phyloP scores from a whole-genome alignment of 768 basidiomycete genomes.

The Tubosaeta sp. region DNA sequence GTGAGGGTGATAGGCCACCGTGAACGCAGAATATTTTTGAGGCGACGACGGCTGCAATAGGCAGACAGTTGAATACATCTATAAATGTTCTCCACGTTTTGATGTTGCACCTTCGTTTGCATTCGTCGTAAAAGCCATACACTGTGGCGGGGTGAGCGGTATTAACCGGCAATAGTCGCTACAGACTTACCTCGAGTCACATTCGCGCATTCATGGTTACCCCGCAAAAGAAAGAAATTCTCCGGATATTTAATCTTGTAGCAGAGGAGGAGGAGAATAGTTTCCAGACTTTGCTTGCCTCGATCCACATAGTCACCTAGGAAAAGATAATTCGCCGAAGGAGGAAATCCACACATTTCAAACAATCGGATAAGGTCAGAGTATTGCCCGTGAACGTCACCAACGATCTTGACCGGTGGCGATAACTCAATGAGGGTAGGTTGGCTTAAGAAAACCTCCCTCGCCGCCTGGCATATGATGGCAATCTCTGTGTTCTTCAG shows the following conservation, averaged over 20 bases:
- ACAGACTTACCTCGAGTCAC: constrained; percentile 84
- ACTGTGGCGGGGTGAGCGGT: constrained; percentile 46
- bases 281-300: constrained; percentile 97
- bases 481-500: constrained; percentile 96
- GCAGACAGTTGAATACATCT: constrained; percentile 98
- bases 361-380: constrained; percentile 97
- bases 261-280: constrained; percentile 92
- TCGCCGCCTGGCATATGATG: constrained; percentile 89
- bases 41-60: constrained; percentile 97
- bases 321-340: constrained; percentile 95
- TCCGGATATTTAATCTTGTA: constrained; percentile 99
- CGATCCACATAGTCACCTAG: constrained; percentile 99
- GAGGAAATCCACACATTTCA: constrained; percentile 99
- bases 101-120: constrained; percentile 98
- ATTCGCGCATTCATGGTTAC: constrained; percentile 99
- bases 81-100: constrained; percentile 99
- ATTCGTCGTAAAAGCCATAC: constrained; percentile 99
- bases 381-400: constrained; percentile 99
- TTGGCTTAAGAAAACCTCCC: constrained; percentile 94
- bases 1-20: constrained; percentile 87
- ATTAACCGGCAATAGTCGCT: constrained; percentile 8
- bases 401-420: constrained; percentile 98
- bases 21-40: constrained; percentile 99
- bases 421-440: constrained; percentile 96
- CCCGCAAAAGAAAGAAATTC: constrained; percentile 96